Base-by-base conservation (phyloP, 192 early-diverging fungal genomes). In the Haplosporangium gracile region DNA sequence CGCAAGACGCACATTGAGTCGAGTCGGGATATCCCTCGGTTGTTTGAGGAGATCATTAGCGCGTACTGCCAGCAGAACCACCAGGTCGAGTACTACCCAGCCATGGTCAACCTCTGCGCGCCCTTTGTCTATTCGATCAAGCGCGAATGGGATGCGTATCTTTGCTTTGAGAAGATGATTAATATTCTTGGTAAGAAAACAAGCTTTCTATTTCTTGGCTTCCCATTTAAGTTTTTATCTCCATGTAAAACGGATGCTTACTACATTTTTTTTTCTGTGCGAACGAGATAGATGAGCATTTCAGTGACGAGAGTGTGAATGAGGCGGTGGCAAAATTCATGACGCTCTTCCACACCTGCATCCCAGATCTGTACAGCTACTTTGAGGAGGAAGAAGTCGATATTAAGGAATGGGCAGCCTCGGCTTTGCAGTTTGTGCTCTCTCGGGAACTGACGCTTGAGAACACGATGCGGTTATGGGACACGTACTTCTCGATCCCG, bases 341-440 rank as follows among this genome's bases (percentile, higher is more conserved):
- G 87, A 96, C 96, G 75, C 87, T 95, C 16, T 96, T 98, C 88
- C 91, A 96, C 65, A 93, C 92, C 51, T 89, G 94, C 49, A 80
- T 97, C 82, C 97, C 97, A 20, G 97, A 98, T 53, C 89, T 98
- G 70, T 97, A 97, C 88, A 95, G 92, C 81, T 97, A 96, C 87
- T 98, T 98, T 91, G 96, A 97, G 81, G 97, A 98, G 68, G 97
- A 98, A 79, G 97, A 98, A 82, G 94, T 97, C 38, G 92, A 97
- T 60, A 91, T 96, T 26, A 93, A 95, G 80, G 97, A 97, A 80
- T 97, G 95, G 93, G 93, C 93, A 2, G 93, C 94, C 6, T 95
- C 96, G 16, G 97, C 96, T 93, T 90, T 97, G 70, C 93, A 93
- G 70, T 91, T 90, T 78, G 60, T 98, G 29, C 81, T 98, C 26